Base-by-base conservation (phyloP, 23 red algal species). In the Gracilaria gracilis region DNA sequence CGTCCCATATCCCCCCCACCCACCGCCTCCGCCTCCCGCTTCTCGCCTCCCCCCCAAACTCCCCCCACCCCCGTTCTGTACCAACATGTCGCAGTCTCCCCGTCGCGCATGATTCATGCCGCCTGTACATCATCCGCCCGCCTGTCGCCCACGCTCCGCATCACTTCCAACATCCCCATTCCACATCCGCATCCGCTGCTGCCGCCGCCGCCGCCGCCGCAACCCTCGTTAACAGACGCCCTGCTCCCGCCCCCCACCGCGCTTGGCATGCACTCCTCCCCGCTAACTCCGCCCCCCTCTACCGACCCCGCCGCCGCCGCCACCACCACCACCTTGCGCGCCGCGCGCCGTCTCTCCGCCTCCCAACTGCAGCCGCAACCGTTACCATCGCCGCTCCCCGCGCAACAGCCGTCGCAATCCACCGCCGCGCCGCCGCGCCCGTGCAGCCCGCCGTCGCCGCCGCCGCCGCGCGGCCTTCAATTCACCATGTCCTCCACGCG, bases 31-130 rank as follows among this genome's bases (percentile, higher is more conserved):
- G 36, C 0, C 44, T 29, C 20, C 16, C 21, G 0, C 38, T 5
- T 8, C 15, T 35, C 35, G 36, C 67, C 4, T 29, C 67, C 67
- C 34, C 67, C 16, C 38, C 12, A 4, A 9, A 2, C 67, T 16
- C 67, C 1, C 33, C 67, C 4, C 34, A 25, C 34, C 65, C 67
- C 38, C 67, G 20, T 19, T 35, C 31, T 40, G 33, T 73, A 37
- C 67, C 38, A 40, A 2, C 34, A 73, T 73, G 67, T 7, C 35
- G 0, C 38, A 33, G 0, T 4, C 4, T 21, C 7, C 4, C 35
- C 35, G 19, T 35, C 67, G 67, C 67, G 67, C 67, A 73, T 73
- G 67, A 73, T 29, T 73, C 67, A 9, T 73, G 67, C 67, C 16
- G 67, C 16, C 21, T 42, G 67, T 67, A 67, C 67, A 73, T 29